A percentile compares a stretch with the other conserved stretches of the same genome.
Conservation (phyloP, 2,329 filamentous ascomycete genomes). For the Aspergillus versicolor region DNA sequence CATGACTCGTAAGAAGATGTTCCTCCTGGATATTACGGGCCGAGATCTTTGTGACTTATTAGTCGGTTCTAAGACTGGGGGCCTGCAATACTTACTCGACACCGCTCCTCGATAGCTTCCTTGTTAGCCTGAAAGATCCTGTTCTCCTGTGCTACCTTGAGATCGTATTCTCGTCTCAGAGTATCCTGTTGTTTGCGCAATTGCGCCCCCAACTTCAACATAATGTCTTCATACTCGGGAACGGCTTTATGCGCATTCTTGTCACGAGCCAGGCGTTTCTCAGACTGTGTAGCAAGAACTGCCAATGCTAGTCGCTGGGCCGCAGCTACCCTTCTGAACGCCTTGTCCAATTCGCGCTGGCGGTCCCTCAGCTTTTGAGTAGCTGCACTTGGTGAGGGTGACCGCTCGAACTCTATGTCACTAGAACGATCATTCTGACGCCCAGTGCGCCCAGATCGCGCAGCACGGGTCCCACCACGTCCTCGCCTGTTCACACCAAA, state of each 20-base stretch:
- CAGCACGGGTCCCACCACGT: slow-evolving; percentile 30
- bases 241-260: slow-evolving; percentile 42
- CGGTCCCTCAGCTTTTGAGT: slow-evolving; percentile 41
- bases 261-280: slow-evolving; percentile 40
- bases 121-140: slow-evolving; percentile 31
- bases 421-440: slow-evolving; percentile 28
- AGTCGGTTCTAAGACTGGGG: not conserved
- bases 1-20: slow-evolving; percentile 39
- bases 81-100: slow-evolving; percentile 25
- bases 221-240: slow-evolving; percentile 39
- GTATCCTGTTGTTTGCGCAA: slow-evolving; percentile 28
- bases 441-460: slow-evolving; percentile 23
- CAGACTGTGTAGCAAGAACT: slow-evolving; percentile 39
- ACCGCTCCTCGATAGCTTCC: slow-evolving; percentile 33
- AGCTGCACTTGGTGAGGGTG: slow-evolving; percentile 36
- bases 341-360: slow-evolving; percentile 42
- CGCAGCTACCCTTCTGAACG: slow-evolving; percentile 42
- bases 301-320: slow-evolving; percentile 42
- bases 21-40: slow-evolving; percentile 35
- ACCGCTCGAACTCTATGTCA: slow-evolving; percentile 32
- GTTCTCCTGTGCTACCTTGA: slow-evolving; percentile 31
- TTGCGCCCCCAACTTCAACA: slow-evolving; percentile 29
- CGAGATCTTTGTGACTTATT: slow-evolving; percentile 21
- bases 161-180: slow-evolving; percentile 34
- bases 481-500: slow-evolving; percentile 22